These are phyloP conservation scores for Penstemon davidsonii DNA, from an alignment of 257 asterid genomes.

Conservation along the genomic window DNA sequence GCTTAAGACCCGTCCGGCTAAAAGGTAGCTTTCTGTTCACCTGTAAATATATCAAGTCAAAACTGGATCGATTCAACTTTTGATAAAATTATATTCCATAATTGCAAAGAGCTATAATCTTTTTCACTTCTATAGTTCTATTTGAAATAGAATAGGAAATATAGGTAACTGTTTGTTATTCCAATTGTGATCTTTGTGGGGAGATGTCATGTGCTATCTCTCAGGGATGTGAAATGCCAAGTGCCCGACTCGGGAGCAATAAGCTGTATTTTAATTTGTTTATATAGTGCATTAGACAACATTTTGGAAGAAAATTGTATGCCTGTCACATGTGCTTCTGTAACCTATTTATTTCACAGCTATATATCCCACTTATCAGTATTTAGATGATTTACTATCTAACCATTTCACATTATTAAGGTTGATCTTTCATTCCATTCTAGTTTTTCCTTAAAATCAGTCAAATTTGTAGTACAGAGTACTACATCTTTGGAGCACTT, in stretches of 20 bases:
- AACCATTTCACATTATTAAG: not conserved
- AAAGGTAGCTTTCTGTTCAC: conserved; percentile 56
- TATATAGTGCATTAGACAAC: not conserved
- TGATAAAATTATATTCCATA: conserved; percentile 1
- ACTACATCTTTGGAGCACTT: not conserved
- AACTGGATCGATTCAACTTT: conserved; percentile 9
- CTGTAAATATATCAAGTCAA: conserved; percentile 20
- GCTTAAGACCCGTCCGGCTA: conserved; percentile 92
- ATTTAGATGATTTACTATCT: not conserved
- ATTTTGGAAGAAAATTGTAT: not conserved
- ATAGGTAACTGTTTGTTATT: not conserved
- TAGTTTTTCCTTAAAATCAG: not conserved
- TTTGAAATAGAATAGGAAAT: conserved; percentile 7
- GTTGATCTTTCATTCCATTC: not conserved
- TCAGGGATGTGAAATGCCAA: conserved; percentile 16
- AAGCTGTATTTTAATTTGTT: not conserved
- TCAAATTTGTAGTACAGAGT: not conserved
- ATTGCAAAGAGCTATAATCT: not conserved
- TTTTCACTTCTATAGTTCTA: conserved; percentile 6
- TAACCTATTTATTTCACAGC: not conserved
- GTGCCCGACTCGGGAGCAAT: not conserved
- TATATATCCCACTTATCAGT: not conserved
- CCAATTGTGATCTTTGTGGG: conserved; percentile 11
- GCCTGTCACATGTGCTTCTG: not conserved
- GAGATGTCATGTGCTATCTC: conserved; percentile 1